Base-by-base conservation (phyloP, 1,284 basidiomycete species). In the Farysia itapuensis region DNA sequence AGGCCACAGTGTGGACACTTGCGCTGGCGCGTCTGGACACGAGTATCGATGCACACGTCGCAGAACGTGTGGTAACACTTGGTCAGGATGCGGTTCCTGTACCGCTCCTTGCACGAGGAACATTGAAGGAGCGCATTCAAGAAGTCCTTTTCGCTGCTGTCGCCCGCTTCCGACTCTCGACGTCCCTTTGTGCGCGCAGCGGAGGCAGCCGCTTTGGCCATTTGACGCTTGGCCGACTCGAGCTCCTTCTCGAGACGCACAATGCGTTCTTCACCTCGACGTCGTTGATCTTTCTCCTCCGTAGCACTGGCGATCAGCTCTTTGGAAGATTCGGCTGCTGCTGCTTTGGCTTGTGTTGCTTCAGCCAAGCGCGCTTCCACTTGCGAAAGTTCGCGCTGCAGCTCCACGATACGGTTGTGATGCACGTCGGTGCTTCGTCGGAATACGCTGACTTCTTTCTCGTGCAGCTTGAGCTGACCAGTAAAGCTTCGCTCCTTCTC, bases 1-100 rank as follows among this genome's bases (percentile, higher is more conserved):
- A 89, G 73, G 58, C 87, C 87, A 77, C 94, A 97, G 16, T 88
- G 86, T 14, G 94, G 94, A 78, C 94, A 98, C 79, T 96, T 96
- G 35, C 94, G 86, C 77, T 96, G 93, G 53, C 94, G 84, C 21
- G 89, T 93, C 37, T 87, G 81, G 66, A 98, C 84, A 26, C 95
- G 85, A 20, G 86, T 82, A 64, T 96, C 92, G 35, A 98, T 84
- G 76, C 94, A 85, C 18, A 82, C 79, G 75, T 87, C 87, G 80
- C 93, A 96, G 78, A 96, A 94, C 0, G 90, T 90, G 77, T 96
- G 93, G 84, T 89, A 86, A 81, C 94, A 99, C 77, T 93, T 93
- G 20, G 85, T 88, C 65, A 99, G 85, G 48, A 93, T 85, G 25
- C 89, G 88, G 56, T 86, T 84, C 41, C 93, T 87, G 79, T 94